Evolutionary conservation across 108 stramenopile species (phyloP).

Genomic region (Cyclotella distinguenda): DNA sequence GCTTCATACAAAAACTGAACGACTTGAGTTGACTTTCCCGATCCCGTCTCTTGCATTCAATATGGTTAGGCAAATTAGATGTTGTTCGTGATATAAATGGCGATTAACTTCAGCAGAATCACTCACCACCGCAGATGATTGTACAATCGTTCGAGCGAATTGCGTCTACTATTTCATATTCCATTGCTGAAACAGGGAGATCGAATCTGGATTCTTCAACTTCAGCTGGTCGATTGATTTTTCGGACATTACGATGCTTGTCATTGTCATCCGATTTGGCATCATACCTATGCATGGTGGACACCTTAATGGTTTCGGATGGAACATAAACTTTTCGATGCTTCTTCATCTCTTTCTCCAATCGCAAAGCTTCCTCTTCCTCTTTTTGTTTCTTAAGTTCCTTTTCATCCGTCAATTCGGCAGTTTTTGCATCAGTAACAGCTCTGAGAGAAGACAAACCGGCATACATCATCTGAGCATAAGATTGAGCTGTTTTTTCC

Average conservation of each 20-base stretch:
- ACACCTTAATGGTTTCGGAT: slow-evolving; percentile 28
- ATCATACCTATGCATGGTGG: slow-evolving; percentile 34
- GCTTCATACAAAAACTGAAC: slow-evolving; percentile 97
- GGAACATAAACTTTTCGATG: slow-evolving; percentile 35
- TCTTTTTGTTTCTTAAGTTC: slow-evolving; percentile 31
- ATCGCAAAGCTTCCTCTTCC: slow-evolving; percentile 25
- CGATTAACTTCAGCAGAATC: slow-evolving; percentile 66
- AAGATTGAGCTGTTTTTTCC: slow-evolving; percentile 15
- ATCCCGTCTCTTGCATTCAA: slow-evolving; percentile 48
- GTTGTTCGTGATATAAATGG: slow-evolving; percentile 30
- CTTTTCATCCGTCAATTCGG: slow-evolving; percentile 31
- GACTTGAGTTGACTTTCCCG: slow-evolving; percentile 86
- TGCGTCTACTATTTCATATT: slow-evolving; percentile 97
- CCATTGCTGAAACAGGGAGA: slow-evolving; percentile 96
- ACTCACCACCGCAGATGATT: slow-evolving; percentile 78
- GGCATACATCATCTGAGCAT: slow-evolving; percentile 41
- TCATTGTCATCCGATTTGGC: slow-evolving; percentile 32
- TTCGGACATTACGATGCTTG: slow-evolving; percentile 28
- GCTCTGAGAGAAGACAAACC: slow-evolving; percentile 32
- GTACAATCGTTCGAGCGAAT: slow-evolving; percentile 89
- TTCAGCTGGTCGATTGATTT: slow-evolving; percentile 57
- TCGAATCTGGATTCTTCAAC: slow-evolving; percentile 75
- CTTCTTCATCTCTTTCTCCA: slow-evolving; percentile 51
- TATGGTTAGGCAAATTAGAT: background rate
- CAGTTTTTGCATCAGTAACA: slow-evolving; percentile 32